These are phyloP conservation scores for Fusarium piperis DNA, from an alignment of 2,329 filamentous ascomycete species.

Conservation along the genomic window DNA sequence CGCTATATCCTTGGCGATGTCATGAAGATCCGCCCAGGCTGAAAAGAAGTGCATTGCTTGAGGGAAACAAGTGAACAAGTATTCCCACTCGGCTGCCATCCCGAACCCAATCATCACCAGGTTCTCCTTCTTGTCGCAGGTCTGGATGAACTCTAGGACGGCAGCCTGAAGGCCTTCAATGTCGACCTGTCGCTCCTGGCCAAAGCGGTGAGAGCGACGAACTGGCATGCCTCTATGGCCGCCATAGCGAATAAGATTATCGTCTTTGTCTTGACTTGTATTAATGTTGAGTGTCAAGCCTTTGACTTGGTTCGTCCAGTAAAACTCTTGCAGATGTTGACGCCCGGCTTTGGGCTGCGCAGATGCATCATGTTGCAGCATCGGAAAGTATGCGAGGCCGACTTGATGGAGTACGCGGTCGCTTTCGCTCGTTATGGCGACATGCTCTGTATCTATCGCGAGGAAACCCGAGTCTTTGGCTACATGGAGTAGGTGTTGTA, in stretches of 20 bases:
- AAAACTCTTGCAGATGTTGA: constrained; percentile 2
- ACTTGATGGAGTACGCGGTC: constrained; percentile 31
- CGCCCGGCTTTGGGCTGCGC: not conserved
- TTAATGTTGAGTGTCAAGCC: constrained; percentile 13
- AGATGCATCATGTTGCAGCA: not conserved
- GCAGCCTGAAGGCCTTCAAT: not conserved
- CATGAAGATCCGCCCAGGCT: constrained; percentile 19
- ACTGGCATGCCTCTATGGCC: not conserved
- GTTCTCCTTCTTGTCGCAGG: not conserved
- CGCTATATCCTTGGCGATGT: constrained; percentile 21
- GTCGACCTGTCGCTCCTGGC: not conserved
- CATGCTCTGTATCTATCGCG: constrained; percentile 21
- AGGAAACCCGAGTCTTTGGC: constrained; percentile 12
- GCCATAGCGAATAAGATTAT: not conserved
- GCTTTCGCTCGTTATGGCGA: constrained; percentile 9
- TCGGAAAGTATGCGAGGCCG: constrained; percentile 15
- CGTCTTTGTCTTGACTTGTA: not conserved
- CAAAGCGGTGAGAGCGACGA: constrained; percentile 22
- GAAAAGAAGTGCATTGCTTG: constrained; percentile 15
- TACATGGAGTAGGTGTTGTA: not conserved
- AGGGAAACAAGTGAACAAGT: constrained; percentile 8
- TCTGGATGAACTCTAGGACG: constrained; percentile 12
- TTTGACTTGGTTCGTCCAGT: not conserved
- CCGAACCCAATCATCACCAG: constrained; percentile 12
- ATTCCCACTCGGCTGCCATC: constrained; percentile 28